Conservation (phyloP, 768 basidiomycete genomes). For the Suillus luteus region DNA sequence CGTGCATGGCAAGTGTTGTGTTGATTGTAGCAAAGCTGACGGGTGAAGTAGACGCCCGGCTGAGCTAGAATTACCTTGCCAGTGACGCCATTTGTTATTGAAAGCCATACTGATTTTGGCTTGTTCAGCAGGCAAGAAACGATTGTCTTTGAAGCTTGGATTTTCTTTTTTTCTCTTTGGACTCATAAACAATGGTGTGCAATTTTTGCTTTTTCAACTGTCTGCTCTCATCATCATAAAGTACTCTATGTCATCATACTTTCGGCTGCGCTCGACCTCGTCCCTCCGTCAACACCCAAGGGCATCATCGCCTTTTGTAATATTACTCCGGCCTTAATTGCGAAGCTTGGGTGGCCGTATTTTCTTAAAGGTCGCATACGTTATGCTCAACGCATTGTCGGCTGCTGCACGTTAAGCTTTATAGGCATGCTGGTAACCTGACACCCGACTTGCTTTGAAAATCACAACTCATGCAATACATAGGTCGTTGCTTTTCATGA, state of each 20-base stretch:
- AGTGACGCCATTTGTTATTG: slow-evolving; percentile 22
- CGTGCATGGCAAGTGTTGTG: slow-evolving; percentile 17
- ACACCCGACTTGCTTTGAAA: neutral
- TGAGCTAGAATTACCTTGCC: slow-evolving; percentile 13
- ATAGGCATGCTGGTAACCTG: slow-evolving; percentile 83
- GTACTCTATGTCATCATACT: slow-evolving; percentile 96
- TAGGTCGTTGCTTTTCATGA: slow-evolving; percentile 81
- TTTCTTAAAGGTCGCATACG: slow-evolving; percentile 82
- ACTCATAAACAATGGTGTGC: slow-evolving; percentile 84
- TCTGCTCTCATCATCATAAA: slow-evolving; percentile 27
- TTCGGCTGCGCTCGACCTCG: slow-evolving; percentile 93
- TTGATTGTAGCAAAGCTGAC: slow-evolving; percentile 31
- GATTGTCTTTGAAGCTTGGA: slow-evolving; percentile 40
- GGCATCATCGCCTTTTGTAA: slow-evolving; percentile 96
- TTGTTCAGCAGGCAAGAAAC: slow-evolving; percentile 22
- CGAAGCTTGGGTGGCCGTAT: slow-evolving; percentile 94
- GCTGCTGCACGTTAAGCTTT: slow-evolving; percentile 76
- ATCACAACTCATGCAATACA: neutral
- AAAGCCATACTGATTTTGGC: slow-evolving; percentile 21
- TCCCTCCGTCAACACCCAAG: slow-evolving; percentile 89
- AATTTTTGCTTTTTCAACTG: neutral
- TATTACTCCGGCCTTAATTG: slow-evolving; percentile 83
- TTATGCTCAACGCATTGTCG: slow-evolving; percentile 71
- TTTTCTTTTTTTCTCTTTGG: slow-evolving; percentile 89
- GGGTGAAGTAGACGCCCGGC: slow-evolving; percentile 5